These are phyloP conservation scores for Osmozyma mogii DNA, from an alignment of 805 yeast genomes.

Conservation along the genomic window DNA sequence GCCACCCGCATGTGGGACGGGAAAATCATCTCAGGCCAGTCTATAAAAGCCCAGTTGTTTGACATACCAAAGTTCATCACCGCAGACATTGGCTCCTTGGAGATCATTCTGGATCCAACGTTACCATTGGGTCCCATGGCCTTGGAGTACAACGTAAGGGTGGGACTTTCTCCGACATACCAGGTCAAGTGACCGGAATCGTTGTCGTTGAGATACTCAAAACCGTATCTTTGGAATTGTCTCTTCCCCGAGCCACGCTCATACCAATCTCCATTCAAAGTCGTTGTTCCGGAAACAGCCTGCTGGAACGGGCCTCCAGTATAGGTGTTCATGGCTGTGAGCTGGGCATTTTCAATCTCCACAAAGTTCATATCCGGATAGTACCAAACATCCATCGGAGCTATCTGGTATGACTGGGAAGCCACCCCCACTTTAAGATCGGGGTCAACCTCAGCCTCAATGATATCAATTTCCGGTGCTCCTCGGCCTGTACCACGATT, in stretches of 20 bases:
- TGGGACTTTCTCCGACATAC: constrained; percentile 26
- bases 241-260: constrained; percentile 12
- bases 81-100: constrained; percentile 33
- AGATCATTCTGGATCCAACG: constrained; percentile 27
- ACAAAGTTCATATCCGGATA: constrained; percentile 32
- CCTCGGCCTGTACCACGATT: constrained; percentile 30
- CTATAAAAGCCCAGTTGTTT: constrained; percentile 33
- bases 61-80: constrained; percentile 36
- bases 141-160: constrained; percentile 21
- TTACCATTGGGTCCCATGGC: constrained; percentile 34
- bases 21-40: constrained; percentile 24
- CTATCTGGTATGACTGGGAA: constrained; percentile 35
- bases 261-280: constrained; percentile 30
- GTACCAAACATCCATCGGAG: constrained; percentile 39
- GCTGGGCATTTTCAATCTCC: constrained; percentile 16
- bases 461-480: constrained; percentile 25
- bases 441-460: constrained; percentile 16
- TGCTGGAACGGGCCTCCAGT: constrained; percentile 34
- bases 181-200: constrained; percentile 27
- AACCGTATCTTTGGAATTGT: constrained; percentile 27
- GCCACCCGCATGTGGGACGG: constrained; percentile 32
- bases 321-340: constrained; percentile 30
- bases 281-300: constrained; percentile 30
- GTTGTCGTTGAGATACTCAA: constrained; percentile 25
- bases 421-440: constrained; percentile 14